Base-by-base conservation (phyloP, 805 yeast genomes). In the Candida koratica region DNA sequence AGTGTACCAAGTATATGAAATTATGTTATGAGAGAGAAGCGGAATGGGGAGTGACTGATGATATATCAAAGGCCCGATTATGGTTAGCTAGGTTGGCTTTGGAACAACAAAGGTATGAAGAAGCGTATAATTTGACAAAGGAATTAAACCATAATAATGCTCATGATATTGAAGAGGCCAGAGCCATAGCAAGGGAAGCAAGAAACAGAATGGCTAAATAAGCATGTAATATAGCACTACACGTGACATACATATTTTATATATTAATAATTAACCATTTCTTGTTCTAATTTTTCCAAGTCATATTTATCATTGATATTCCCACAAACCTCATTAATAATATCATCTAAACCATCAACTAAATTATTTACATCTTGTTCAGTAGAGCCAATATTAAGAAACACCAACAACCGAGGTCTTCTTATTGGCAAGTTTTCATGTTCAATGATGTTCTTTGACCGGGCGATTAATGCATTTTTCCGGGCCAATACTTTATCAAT, bases 101-200 rank as follows among this genome's bases (percentile, higher is more conserved):
- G 41, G 67, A 66, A 12, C 58, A 60, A 26, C 65, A 72, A 10
- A 75, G 77, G 42, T 88, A 73, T 64, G 77, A 76, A 32, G 70
- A 65, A 37, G 95, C 96, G 0, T 79, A 79, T 43, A 75, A 71
- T 34, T 76, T 82, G 52, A 93, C 95, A 1, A 73, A 76, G 37
- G 84, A 79, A 38, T 69, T 87, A 45, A 61, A 60, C 31, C 61
- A 61, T 36, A 94, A 90, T 18, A 75, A 83, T n/a, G 81, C 88
- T 9, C 86, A 80, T 38, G 94, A 84, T 51, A 77, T 88, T 13
- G 96, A 88, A 49, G 96, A 88, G 54, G 96, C 96, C 0, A 64
- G 96, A 28, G 71, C 81, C 0, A 81, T 89, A 20, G 85, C 90
- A 0, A 69, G 88, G 49, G 90, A 84, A 43, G 87, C 93, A 10